These are phyloP conservation scores for Fistulifera pelliculosa DNA, from an alignment of 108 stramenopile genomes.

Conservation along the genomic window DNA sequence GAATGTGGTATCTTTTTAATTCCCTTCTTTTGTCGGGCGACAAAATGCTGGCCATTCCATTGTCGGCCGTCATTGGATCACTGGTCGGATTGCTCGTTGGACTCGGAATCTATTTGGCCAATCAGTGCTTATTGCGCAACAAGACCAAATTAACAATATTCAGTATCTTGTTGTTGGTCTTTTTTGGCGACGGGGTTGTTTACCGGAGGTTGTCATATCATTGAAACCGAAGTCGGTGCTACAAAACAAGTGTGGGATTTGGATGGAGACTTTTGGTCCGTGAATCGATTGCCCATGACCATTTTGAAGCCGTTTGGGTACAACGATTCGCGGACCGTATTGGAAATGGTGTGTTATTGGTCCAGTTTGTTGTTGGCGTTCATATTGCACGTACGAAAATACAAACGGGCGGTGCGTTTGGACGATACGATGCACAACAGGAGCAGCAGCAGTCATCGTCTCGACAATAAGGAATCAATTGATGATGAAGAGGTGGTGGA, in stretches of 20 bases:
- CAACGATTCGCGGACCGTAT: slow-evolving; percentile 50
- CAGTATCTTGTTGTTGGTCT: slow-evolving; percentile 35
- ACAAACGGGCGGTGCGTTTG: background rate
- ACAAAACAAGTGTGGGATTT: slow-evolving; percentile 47
- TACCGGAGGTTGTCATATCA: slow-evolving; percentile 56
- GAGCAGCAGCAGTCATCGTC: background rate
- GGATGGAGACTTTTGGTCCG: slow-evolving; percentile 36
- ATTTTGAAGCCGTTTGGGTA: slow-evolving; percentile 77
- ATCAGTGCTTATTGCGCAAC: slow-evolving; percentile 29
- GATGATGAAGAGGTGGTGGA: no score
- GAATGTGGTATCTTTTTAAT: slow-evolving; percentile 79
- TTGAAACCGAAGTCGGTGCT: slow-evolving; percentile 52
- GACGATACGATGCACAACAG: background rate
- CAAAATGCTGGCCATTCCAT: slow-evolving; percentile 50
- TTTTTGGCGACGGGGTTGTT: slow-evolving; percentile 65
- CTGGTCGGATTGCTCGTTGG: slow-evolving; percentile 42
- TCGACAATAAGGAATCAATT: no score
- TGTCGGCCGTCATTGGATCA: slow-evolving; percentile 55
- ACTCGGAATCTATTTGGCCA: slow-evolving; percentile 46
- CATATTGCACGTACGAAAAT: slow-evolving; percentile 44
- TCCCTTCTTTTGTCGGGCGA: slow-evolving; percentile 66
- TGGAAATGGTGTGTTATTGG: slow-evolving; percentile 63
- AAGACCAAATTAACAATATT: slow-evolving; percentile 51
- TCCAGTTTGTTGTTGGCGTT: slow-evolving; percentile 35
- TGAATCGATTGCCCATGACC: slow-evolving; percentile 61